Evolutionary conservation across 805 yeast genomes (phyloP).

Genomic region (Cyberlindnera xishuangbannaensis): DNA sequence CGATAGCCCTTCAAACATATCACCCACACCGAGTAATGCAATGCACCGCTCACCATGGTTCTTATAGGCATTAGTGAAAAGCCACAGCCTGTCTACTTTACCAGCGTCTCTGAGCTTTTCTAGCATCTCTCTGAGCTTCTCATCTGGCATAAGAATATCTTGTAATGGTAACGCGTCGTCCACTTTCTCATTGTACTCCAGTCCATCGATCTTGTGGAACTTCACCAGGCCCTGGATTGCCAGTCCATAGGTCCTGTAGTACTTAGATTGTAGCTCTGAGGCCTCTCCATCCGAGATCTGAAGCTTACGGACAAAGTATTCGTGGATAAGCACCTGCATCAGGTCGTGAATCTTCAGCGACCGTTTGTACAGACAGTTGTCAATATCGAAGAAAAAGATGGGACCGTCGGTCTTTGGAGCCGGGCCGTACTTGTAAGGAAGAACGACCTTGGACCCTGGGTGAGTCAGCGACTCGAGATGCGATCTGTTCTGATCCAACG

Average conservation of each 20-base stretch:
- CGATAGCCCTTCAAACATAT: slow-evolving; percentile 88
- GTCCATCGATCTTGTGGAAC: slow-evolving; percentile 67
- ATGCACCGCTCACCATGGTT: slow-evolving; percentile 84
- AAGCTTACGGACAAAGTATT: slow-evolving; percentile 66
- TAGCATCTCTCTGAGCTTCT: slow-evolving; percentile 46
- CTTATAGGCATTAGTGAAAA: slow-evolving; percentile 90
- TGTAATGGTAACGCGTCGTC: slow-evolving; percentile 92
- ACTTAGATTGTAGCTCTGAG: slow-evolving; percentile 56
- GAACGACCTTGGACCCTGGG: slow-evolving; percentile 28
- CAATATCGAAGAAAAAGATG: slow-evolving; percentile 84
- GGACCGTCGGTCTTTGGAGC: slow-evolving; percentile 27
- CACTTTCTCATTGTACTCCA: slow-evolving; percentile 81
- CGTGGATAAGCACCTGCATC: slow-evolving; percentile 83
- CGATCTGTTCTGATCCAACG: slow-evolving; percentile 24
- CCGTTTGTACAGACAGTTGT: slow-evolving; percentile 80
- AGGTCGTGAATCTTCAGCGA: slow-evolving; percentile 73
- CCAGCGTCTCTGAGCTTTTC: slow-evolving; percentile 35
- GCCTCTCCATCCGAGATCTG: slow-evolving; percentile 70
- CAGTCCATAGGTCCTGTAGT: slow-evolving; percentile 83
- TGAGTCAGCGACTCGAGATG: slow-evolving; percentile 29
- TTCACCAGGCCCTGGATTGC: slow-evolving; percentile 84
- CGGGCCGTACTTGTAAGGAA: slow-evolving; percentile 23
- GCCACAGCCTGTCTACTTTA: slow-evolving; percentile 73
- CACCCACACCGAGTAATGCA: slow-evolving; percentile 80
- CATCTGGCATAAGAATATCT: slow-evolving; percentile 62